These are phyloP conservation scores for Lichtheimia corymbifera DNA, from an alignment of 371 early-diverging fungal genomes.

Conservation along the genomic window DNA sequence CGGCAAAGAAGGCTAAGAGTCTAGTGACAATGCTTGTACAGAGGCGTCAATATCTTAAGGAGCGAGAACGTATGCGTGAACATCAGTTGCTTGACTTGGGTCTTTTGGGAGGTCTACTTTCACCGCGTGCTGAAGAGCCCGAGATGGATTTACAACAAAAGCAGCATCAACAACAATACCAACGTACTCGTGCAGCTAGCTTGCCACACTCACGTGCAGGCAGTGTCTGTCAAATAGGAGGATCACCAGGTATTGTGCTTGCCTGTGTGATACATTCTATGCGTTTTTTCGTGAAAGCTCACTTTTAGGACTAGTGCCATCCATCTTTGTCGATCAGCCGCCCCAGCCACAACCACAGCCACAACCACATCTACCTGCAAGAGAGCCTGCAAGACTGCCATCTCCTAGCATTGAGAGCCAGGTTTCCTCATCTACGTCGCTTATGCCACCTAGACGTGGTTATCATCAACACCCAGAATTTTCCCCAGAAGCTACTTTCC, in stretches of 20 bases:
- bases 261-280: no score
- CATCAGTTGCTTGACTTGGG: conserved; percentile 4
- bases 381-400: conserved; percentile 9
- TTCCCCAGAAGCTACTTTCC: no score
- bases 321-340: conserved; percentile 23
- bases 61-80: conserved; percentile 13
- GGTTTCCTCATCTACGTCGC: no score
- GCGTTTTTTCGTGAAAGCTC: no score
- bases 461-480: no score
- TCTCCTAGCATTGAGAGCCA: conserved; percentile 5
- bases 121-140: not conserved
- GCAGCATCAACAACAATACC: no score
- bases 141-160: no score
- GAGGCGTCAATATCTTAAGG: conserved; percentile 25
- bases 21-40: conserved; percentile 28
- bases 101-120: conserved; percentile 6
- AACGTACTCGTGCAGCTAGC: not conserved
- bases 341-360: not conserved
- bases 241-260: no score
- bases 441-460: no score
- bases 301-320: conserved; percentile 12
- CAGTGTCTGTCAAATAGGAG: no score
- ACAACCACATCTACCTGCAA: not conserved
- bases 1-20: conserved; percentile 22
- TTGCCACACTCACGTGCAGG: not conserved